A percentile compares a stretch with the other conserved stretches of the same genome.
Conservation (phyloP, 139 green algal species). For the Gonium pectorale region DNA sequence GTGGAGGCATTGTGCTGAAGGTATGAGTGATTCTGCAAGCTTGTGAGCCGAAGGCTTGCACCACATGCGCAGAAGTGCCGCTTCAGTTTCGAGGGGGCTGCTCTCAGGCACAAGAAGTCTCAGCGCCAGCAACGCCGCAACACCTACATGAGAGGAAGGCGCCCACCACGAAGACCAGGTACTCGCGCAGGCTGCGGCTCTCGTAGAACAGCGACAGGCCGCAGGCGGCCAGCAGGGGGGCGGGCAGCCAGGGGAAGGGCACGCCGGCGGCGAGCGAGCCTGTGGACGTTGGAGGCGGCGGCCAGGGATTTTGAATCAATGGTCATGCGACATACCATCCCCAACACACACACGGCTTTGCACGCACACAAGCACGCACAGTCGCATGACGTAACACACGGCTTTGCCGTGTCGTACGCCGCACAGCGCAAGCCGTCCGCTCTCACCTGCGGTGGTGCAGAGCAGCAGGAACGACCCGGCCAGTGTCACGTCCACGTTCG, state of each 20-base stretch:
- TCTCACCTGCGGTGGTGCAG: conserved; percentile 63
- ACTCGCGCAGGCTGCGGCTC: conserved; percentile 75
- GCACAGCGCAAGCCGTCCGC: background rate
- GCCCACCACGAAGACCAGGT: conserved; percentile 83
- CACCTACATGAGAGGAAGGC: conserved; percentile 57
- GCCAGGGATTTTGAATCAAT: no score
- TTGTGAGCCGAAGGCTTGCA: no score
- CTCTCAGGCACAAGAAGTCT: background rate
- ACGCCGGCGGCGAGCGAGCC: conserved; percentile 78
- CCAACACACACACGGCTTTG: no score
- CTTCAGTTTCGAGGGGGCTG: no score
- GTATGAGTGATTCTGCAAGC: no score
- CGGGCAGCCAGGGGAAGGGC: conserved; percentile 82
- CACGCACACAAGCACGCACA: no score
- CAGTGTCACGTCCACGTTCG: conserved; percentile 59
- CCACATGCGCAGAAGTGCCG: no score
- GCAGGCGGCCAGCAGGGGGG: conserved; percentile 79
- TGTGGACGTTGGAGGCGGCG: no score
- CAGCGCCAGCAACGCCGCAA: background rate
- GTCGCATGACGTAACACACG: no score
- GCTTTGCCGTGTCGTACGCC: background rate
- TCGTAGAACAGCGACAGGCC: conserved; percentile 93
- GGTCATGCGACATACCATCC: no score
- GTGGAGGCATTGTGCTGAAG: no score
- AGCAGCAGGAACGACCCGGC: conserved; percentile 66